phyloP scores from a whole-genome alignment of 1,284 basidiomycete species.

The Ustanciosporium gigantosporum region DNA sequence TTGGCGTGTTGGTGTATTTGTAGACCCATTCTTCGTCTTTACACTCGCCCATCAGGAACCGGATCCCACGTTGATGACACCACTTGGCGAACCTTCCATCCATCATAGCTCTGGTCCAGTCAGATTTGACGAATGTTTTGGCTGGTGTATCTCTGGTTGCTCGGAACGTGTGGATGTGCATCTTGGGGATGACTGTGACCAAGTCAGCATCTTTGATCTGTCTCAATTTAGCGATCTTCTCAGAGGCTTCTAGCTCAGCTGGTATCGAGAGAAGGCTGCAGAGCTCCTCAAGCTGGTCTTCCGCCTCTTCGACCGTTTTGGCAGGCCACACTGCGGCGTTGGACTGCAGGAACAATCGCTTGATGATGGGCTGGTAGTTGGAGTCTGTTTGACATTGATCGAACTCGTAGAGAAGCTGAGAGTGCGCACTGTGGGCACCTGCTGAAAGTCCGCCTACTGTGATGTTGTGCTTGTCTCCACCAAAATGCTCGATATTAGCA shows the following conservation, averaged over 20 bases:
- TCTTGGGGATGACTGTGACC: slow-evolving; percentile 6
- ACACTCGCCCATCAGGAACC: slow-evolving; percentile 31
- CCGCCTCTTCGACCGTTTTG: slow-evolving; percentile 23
- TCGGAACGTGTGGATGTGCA: slow-evolving; percentile 42
- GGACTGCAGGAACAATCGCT: slow-evolving; percentile 28
- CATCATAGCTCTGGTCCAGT: slow-evolving; percentile 43
- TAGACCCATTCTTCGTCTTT: slow-evolving; percentile 31
- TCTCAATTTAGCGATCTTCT: slow-evolving; percentile 27
- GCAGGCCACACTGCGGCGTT: slow-evolving; percentile 34
- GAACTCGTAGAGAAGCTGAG: slow-evolving; percentile 58
- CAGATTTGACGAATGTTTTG: slow-evolving; percentile 19
- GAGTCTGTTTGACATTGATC: slow-evolving; percentile 6
- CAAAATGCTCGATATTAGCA: slow-evolving; percentile 49
- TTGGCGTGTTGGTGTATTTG: slow-evolving; percentile 37
- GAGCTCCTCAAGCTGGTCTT: slow-evolving; percentile 31
- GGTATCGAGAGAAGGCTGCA: slow-evolving; percentile 7
- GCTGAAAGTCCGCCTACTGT: slow-evolving; percentile 58
- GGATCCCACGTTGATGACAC: slow-evolving; percentile 16
- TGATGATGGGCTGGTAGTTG: slow-evolving; percentile 23
- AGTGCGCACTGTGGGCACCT: slow-evolving; percentile 57
- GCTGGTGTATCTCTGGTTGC: too few species aligned
- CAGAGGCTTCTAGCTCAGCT: neutral
- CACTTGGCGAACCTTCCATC: slow-evolving; percentile 26
- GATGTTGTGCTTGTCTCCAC: slow-evolving; percentile 53
- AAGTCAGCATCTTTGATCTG: slow-evolving; percentile 4